A percentile compares a stretch with the other conserved stretches of the same genome.
Evolutionary conservation across 176 grass and related monocot species (phyloP).

Genomic region (Alloteropsis semialata): DNA sequence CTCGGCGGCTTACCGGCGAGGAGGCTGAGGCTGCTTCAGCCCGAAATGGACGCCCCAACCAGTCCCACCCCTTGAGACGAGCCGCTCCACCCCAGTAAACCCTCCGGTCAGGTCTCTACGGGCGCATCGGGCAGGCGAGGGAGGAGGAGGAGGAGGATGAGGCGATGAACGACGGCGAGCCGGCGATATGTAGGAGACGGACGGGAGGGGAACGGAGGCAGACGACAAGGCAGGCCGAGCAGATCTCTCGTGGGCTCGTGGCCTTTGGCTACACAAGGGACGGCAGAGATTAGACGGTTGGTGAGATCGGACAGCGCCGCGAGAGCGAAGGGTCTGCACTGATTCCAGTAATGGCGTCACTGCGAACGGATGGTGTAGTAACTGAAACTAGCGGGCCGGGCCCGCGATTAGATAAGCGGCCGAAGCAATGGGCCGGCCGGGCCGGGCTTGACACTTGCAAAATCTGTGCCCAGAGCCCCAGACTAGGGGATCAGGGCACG

Average conservation of each 20-base stretch:
- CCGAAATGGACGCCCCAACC: not conserved
- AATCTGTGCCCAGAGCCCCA: too few species aligned
- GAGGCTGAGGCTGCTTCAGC: not conserved
- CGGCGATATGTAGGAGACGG: not conserved
- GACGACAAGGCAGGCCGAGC: not conserved
- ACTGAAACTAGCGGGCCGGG: not conserved
- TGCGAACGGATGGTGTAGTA: not conserved
- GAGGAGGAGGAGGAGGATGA: not conserved
- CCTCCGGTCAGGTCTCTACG: not conserved
- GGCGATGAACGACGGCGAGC: conserved; percentile 21
- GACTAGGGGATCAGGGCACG: not conserved
- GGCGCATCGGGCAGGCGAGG: not conserved
- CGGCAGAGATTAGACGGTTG: not conserved
- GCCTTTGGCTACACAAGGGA: not conserved
- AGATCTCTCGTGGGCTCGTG: not conserved
- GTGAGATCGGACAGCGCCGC: conserved; percentile 20
- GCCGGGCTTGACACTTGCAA: not conserved
- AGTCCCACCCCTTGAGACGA: not conserved
- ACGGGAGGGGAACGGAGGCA: not conserved
- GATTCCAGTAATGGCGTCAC: not conserved
- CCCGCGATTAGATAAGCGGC: not conserved
- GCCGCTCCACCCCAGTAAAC: not conserved
- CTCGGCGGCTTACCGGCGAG: not conserved
- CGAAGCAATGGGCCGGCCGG: not conserved
- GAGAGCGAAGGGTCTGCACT: not conserved